Conservation (phyloP, 2,329 filamentous ascomycete species). For the Alternaria incomplexa region DNA sequence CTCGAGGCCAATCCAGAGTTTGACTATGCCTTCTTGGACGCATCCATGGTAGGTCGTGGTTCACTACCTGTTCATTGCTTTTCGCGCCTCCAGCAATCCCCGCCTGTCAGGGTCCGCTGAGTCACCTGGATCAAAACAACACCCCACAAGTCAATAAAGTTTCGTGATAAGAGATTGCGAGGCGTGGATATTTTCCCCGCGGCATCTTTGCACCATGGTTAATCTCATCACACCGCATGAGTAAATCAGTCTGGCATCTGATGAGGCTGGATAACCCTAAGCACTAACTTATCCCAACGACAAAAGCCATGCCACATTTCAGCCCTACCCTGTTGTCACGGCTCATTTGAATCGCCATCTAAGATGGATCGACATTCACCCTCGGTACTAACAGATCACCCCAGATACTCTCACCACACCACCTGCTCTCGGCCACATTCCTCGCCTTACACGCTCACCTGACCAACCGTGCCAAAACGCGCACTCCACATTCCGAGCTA, state of each 20-base stretch:
- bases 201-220: not conserved
- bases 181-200: not conserved
- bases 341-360: not conserved
- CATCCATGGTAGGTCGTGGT: constrained; percentile 66
- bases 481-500: constrained; percentile 88
- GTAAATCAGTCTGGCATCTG: not conserved
- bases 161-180: not conserved
- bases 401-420: constrained; percentile 73
- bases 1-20: constrained; percentile 83
- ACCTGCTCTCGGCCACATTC: constrained; percentile 77
- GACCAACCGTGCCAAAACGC: constrained; percentile 67
- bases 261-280: not conserved
- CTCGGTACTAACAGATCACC: not conserved
- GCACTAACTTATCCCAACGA: not conserved
- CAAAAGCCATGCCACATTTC: not conserved
- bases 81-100: not conserved
- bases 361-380: not conserved
- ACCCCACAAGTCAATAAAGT: not conserved
- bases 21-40: constrained; percentile 94
- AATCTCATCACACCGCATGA: not conserved
- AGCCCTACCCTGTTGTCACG: not conserved
- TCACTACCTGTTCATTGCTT: constrained; percentile 7
- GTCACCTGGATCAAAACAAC: not conserved
- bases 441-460: constrained; percentile 73
- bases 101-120: not conserved